phyloP scores from a whole-genome alignment of 257 asterid genomes.

The Solanum neorickii region DNA sequence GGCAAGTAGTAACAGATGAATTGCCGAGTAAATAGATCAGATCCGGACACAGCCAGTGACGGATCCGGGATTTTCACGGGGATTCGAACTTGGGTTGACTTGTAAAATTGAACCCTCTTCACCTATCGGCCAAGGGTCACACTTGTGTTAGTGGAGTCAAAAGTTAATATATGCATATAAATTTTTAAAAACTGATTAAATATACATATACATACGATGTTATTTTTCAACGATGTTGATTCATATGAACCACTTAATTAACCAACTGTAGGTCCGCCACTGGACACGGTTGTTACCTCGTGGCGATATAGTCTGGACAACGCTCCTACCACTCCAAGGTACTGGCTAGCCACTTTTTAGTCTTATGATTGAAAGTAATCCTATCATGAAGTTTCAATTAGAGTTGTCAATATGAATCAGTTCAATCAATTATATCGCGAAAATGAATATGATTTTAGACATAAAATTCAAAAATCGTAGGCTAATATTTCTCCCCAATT shows the following conservation, averaged over 20 bases:
- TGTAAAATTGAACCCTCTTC: no score
- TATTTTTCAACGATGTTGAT: no score
- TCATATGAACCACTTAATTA: no score
- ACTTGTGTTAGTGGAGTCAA: no score
- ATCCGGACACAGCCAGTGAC: no score
- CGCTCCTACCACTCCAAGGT: neutral
- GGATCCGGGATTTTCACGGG: no score
- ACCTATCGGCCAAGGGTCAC: no score
- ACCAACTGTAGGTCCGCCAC: no score
- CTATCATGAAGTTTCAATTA: neutral
- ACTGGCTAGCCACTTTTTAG: neutral
- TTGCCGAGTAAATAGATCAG: neutral
- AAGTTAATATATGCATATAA: no score
- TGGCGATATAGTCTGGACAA: neutral
- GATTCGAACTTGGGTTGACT: no score
- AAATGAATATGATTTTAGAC: neutral
- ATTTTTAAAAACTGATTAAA: no score
- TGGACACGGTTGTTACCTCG: rapidly evolving
- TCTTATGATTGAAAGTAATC: neutral
- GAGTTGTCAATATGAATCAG: neutral
- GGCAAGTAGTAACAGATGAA: neutral
- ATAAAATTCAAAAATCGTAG: neutral
- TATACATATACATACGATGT: no score
- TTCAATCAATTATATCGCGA: neutral
- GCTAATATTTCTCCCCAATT: neutral